phyloP scores from a whole-genome alignment of 2,329 filamentous ascomycete species.

The Chaetomiaceae sp. region DNA sequence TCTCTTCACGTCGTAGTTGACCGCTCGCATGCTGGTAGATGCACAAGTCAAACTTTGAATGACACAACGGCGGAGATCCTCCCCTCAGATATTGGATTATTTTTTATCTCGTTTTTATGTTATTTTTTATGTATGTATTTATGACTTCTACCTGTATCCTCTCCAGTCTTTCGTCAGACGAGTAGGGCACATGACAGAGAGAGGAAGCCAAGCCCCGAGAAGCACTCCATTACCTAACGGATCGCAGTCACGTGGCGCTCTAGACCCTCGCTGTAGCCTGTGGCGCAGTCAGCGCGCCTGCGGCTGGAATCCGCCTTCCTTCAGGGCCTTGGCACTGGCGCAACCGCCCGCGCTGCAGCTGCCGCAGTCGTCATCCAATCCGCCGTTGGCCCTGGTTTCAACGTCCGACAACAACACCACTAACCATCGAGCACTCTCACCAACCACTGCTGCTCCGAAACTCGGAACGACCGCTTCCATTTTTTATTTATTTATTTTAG shows the following conservation, averaged over 20 bases:
- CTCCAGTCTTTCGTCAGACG: not conserved
- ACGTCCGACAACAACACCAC: not conserved
- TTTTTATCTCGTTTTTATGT: no score
- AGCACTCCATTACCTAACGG: not conserved
- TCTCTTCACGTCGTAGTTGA: no score
- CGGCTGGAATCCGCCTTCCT: no score
- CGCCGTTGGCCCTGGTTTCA: not conserved
- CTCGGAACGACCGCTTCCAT: not conserved
- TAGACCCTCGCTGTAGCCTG: not conserved
- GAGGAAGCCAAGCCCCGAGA: not conserved
- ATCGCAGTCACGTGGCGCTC: slow-evolving; percentile 1
- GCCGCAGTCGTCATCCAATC: slow-evolving; percentile 10
- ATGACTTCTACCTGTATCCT: no score
- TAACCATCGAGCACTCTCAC: not conserved
- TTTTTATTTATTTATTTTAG: no score
- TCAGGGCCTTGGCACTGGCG: not conserved
- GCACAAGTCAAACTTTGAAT: no score
- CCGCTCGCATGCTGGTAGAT: no score
- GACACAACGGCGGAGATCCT: no score
- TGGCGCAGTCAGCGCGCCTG: not conserved
- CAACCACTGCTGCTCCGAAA: not conserved
- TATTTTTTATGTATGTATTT: no score
- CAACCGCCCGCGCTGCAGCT: not conserved
- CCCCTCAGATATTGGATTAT: no score
- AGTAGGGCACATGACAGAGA: slow-evolving; percentile 3